phyloP scores from a whole-genome alignment of 2,329 filamentous ascomycete genomes.

The Sarocladiaceae sp. region DNA sequence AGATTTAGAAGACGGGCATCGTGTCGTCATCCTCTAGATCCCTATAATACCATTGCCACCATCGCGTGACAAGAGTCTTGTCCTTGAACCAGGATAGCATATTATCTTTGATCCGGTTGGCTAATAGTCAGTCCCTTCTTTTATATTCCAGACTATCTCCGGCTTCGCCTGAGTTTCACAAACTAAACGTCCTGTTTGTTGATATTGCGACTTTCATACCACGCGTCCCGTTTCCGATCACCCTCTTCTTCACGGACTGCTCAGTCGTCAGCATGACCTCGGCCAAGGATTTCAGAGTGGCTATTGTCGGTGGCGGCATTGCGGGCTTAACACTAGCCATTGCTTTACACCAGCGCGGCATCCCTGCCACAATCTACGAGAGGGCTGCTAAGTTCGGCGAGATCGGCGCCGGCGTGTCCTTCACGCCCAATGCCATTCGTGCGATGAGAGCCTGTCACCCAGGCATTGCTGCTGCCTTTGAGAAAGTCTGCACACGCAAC shows the following conservation, averaged over 20 bases:
- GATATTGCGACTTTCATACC: no score
- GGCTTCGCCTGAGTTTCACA: no score
- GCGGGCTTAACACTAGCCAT: slow-evolving; percentile 43
- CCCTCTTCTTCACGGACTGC: not conserved
- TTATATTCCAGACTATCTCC: no score
- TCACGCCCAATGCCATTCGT: slow-evolving; percentile 43
- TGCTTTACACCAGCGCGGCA: slow-evolving; percentile 34
- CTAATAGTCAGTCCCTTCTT: no score
- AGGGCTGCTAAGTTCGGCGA: slow-evolving; percentile 34
- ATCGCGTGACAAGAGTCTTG: no score
- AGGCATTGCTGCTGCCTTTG: slow-evolving; percentile 28
- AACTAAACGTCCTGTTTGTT: no score
- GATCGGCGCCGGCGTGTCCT: slow-evolving; percentile 45
- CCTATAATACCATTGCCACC: no score
- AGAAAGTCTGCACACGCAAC: slow-evolving; percentile 29
- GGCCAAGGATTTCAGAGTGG: slow-evolving; percentile 22
- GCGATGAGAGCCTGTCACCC: slow-evolving; percentile 35
- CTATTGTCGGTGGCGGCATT: slow-evolving; percentile 46
- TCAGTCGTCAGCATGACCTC: not conserved
- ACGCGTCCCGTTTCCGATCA: no score
- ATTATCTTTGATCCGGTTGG: no score
- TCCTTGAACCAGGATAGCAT: no score
- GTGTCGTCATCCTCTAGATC: no score
- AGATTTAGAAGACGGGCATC: no score
- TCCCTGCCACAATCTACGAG: slow-evolving; percentile 41